Evolutionary conservation across 805 yeast species (phyloP).

Genomic region (Suhomyces pyralidae): DNA sequence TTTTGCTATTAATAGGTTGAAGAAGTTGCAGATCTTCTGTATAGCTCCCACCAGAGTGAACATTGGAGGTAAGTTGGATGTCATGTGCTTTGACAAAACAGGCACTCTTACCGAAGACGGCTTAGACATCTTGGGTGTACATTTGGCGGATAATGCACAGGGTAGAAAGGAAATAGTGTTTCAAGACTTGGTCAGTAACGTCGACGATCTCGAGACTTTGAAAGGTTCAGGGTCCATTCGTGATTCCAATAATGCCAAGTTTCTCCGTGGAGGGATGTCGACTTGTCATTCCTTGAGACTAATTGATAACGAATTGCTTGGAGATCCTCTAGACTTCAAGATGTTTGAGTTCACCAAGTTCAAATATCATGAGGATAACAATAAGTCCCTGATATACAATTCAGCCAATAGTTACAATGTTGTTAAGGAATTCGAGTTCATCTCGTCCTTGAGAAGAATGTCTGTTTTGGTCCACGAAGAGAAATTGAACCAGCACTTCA

Average conservation of each 20-base stretch:
- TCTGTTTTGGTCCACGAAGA: conserved; percentile 54
- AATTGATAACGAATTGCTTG: conserved; percentile 77
- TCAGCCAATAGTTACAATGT: conserved; percentile 24
- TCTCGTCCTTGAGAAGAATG: conserved; percentile 85
- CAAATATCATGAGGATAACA: conserved; percentile 67
- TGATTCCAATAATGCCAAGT: conserved; percentile 23
- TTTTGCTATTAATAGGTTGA: conserved; percentile 78
- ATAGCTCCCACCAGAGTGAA: conserved; percentile 93
- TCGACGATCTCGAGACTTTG: conserved; percentile 6
- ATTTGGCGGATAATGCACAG: conserved; percentile 38
- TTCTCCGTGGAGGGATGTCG: conserved; percentile 48
- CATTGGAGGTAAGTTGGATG: conserved; percentile 92
- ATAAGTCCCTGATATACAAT: conserved; percentile 6
- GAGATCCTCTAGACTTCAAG: conserved; percentile 90
- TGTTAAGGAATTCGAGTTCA: conserved; percentile 69
- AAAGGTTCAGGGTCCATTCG: conserved; percentile 2
- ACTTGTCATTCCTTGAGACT: conserved; percentile 85
- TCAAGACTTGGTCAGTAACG: conserved; percentile 21
- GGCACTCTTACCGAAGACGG: conserved; percentile 98
- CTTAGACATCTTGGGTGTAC: conserved; percentile 71
- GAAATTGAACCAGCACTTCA: conserved; percentile 8
- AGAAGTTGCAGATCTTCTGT: conserved; percentile 67
- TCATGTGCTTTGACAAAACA: conserved; percentile 92
- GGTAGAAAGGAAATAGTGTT: conserved; percentile 41
- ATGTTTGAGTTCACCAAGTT: conserved; percentile 91